Evolutionary conservation across 257 asterid species (phyloP).

Genomic region (Primulina huaijiensis): DNA sequence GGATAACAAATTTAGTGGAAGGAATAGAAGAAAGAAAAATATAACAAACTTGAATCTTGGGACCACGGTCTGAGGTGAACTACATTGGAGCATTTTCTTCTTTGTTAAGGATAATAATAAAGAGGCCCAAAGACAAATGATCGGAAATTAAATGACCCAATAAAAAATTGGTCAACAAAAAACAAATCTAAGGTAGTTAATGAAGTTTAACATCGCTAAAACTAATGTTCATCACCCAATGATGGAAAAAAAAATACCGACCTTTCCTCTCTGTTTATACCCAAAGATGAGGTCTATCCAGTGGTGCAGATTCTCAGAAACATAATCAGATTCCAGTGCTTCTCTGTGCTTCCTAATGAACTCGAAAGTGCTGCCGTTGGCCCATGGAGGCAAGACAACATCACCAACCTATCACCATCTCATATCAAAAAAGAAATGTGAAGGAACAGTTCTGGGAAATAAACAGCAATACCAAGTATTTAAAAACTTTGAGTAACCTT

Average conservation of each 20-base stretch:
- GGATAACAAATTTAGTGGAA: constrained; percentile 1
- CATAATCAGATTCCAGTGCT: constrained; percentile 97
- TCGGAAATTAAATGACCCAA: not conserved
- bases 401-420: constrained; percentile 76
- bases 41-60: not conserved
- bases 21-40: not conserved
- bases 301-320: constrained; percentile 93
- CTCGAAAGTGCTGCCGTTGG: constrained; percentile 87
- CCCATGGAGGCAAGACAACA: constrained; percentile 94
- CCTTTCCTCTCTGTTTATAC: constrained; percentile 95
- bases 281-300: constrained; percentile 99
- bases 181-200: constrained; percentile 7
- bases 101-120: not conserved
- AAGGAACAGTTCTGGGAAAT: not conserved
- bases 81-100: constrained; percentile 4
- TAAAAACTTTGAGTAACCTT: constrained; percentile 55
- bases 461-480: constrained; percentile 5
- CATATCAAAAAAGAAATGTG: not conserved
- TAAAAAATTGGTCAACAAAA: not conserved
- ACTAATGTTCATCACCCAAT: constrained; percentile 2
- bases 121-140: not conserved
- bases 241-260: constrained; percentile 31
- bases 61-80: not conserved
- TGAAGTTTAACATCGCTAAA: constrained; percentile 10
- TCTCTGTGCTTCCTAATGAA: constrained; percentile 91